Base-by-base conservation (phyloP, 73 alveolate genomes). In the Symbiodinium pilosum region DNA sequence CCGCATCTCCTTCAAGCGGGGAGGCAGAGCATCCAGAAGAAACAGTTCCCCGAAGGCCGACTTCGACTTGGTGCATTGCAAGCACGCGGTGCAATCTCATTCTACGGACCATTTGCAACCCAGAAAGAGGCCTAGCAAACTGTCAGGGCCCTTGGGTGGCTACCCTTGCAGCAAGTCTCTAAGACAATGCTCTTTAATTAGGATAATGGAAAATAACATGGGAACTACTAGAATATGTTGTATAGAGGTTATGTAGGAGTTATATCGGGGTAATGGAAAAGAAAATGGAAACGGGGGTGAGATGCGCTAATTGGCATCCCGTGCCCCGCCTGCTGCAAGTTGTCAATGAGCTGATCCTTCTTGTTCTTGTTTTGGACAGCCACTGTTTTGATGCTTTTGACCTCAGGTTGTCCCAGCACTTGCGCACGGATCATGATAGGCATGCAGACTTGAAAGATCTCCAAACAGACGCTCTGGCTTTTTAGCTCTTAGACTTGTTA, bases 341-440 rank as follows among this genome's bases (percentile, higher is more conserved):
- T 91, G 47, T 91, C 97, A 34, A 91, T 91, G 41, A 91, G 88
- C 40, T 83, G 88, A 69, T 91, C 97, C 68, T 91, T 91, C 89
- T 91, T 91, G 54, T 91, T 91, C 97, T 91, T 91, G 97, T 91
- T 91, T 42, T 91, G 97, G 8, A 91, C 97, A 4, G 97, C 97
- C 40, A 91, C 97, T 1, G 97, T 91, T 88, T 91, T 91, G 89
- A 91, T 91, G 89, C 97, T 91, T 68, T 91, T 91, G 52, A 91
- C 97, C 97, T 91, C 41, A 41, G 9, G 54, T 7, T 28, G 81
- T n/a, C n/a, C n/a, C n/a, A n/a, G n/a, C n/a, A n/a, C n/a, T n/a
- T n/a, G n/a, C n/a, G n/a, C n/a, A n/a, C n/a, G n/a, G n/a, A n/a
- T n/a, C n/a, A n/a, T n/a, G n/a, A n/a, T n/a, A n/a, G n/a, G n/a